Evolutionary conservation across 2,329 filamentous ascomycete genomes (phyloP).

Genomic region (Grosmannia huntii): DNA sequence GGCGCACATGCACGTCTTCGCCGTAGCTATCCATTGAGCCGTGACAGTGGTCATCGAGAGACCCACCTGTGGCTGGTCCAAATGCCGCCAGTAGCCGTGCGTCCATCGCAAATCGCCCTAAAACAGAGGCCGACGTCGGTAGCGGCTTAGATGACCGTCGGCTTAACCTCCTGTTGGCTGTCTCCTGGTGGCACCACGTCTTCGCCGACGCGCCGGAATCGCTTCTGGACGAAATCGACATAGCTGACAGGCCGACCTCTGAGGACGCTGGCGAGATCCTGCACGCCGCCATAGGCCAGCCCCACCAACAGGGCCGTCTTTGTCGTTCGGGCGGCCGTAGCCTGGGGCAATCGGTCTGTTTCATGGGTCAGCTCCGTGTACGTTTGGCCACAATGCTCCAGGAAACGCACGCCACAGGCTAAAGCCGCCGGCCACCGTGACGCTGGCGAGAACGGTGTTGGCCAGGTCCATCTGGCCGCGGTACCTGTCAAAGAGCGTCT

Average conservation of each 20-base stretch:
- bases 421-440: constrained; percentile 76
- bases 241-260: constrained; percentile 65
- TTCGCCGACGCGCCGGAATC: not conserved
- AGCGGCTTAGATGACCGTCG: not conserved
- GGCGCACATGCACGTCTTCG: not conserved
- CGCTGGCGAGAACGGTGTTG: constrained; percentile 69
- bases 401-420: constrained; percentile 63
- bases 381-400: not conserved
- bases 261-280: constrained; percentile 59
- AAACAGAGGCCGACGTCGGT: not conserved
- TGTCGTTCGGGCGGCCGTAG: constrained; percentile 64
- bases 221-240: constrained; percentile 46
- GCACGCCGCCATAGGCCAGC: constrained; percentile 64
- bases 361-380: not conserved
- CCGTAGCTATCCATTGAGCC: not conserved
- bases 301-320: constrained; percentile 70
- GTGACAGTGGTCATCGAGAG: not conserved
- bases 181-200: not conserved
- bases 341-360: constrained; percentile 65
- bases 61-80: constrained; percentile 1
- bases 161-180: not conserved
- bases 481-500: constrained; percentile 72
- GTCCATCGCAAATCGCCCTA: not conserved
- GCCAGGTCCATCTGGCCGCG: constrained; percentile 59
- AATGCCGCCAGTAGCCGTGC: constrained; percentile 7